Base-by-base conservation (phyloP, 805 yeast species). In the Saccharomyces jurei region DNA sequence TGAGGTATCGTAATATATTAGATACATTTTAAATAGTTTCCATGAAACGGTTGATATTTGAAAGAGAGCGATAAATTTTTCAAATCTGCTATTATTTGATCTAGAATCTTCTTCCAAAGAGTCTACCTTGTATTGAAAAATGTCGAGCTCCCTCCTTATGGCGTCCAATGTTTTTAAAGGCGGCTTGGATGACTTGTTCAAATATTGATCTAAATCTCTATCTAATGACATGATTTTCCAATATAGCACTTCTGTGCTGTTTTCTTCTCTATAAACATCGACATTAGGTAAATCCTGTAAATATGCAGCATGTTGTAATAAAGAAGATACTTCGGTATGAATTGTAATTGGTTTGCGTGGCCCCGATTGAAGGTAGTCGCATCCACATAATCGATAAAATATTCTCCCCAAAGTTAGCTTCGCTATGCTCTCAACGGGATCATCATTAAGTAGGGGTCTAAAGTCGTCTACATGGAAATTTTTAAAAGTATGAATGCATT, bases 191-290 rank as follows among this genome's bases (percentile, higher is more conserved):
- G 53, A 49, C 22, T 57, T 59, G 4, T 25, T 46, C 22, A 57
- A 41, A 47, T 61, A 63, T 22, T 57, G 60, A 29, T 66, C 64
- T n/a, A 68, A 27, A 52, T 69, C 71, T 50, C 71, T 64, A n/a
- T 69, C 71, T 8, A 69, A 49, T 1, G 71, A 68, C 1, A 62
- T 48, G 0, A 69, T 52, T 46, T 68, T 69, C 72, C 72, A 69
- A 36, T 55, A 58, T 1, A 66, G 50, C 1, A 63, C 55, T 51
- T 69, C 72, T 48, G 64, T 65, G 46, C 56, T 60, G 17, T 63
- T 67, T 30, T 68, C 71, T 9, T 59, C 58, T 48, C 63, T 61
- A 46, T 63, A 65, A 3, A 63, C 59, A 54, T 68, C 68, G 4
- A 58, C 54, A 31, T 53, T 56, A 9, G 64, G 63, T 32, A 58